phyloP scores from a whole-genome alignment of 306 rosid species.

The Castanea sativa region DNA sequence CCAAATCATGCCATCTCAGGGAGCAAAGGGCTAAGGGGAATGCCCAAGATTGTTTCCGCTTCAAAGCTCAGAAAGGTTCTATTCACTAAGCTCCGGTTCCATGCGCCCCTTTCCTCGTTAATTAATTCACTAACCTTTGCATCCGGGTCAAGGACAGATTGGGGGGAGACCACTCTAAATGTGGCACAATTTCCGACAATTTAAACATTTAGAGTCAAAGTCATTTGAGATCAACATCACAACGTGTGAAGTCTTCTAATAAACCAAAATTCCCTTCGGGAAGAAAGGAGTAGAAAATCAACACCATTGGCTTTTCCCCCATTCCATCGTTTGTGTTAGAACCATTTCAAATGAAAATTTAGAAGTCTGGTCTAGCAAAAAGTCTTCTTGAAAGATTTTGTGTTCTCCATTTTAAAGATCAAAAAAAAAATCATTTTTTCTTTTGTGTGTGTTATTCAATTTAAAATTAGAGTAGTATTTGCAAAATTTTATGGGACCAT shows the following conservation, averaged over 20 bases:
- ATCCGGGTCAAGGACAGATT: too few relatives aligned
- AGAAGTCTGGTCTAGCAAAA: neutral
- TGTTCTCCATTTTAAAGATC: neutral
- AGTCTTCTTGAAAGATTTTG: neutral
- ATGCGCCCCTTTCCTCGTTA: too few relatives aligned
- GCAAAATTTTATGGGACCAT: neutral
- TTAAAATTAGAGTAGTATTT: neutral
- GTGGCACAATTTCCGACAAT: neutral
- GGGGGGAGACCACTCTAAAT: too few relatives aligned
- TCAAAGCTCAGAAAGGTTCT: too few relatives aligned
- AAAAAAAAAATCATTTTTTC: too few relatives aligned
- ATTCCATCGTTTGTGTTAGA: too few relatives aligned
- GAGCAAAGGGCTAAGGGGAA: too few relatives aligned
- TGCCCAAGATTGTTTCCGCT: too few relatives aligned
- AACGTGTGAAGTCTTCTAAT: neutral
- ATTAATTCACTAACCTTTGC: too few relatives aligned
- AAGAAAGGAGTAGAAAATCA: neutral
- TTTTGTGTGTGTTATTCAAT: neutral
- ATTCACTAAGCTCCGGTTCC: too few relatives aligned
- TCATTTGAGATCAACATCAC: neutral
- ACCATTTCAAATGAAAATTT: neutral
- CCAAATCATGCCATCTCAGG: too few relatives aligned
- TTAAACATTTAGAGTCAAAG: neutral
- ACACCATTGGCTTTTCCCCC: neutral
- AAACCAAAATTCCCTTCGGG: neutral